Evolutionary conservation across 805 yeast genomes (phyloP).

Genomic region (Metschnikowia gelsemii): DNA sequence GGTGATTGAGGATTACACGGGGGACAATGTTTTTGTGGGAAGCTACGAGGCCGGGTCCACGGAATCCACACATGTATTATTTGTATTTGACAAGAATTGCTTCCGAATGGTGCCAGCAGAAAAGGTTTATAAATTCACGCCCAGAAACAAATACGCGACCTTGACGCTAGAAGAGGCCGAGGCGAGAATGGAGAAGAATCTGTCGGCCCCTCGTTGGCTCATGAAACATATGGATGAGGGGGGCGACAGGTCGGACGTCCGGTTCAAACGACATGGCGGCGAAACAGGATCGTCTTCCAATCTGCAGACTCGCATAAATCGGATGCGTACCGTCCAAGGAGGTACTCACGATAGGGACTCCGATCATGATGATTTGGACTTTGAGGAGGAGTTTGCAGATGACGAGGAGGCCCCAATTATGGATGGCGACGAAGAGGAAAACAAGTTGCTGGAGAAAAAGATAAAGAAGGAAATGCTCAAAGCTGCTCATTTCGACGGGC

Average conservation of each 20-base stretch:
- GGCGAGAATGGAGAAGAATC: slow-evolving; percentile 81
- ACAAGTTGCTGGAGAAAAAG: slow-evolving; percentile 80
- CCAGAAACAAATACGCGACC: slow-evolving; percentile 90
- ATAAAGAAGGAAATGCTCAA: slow-evolving; percentile 81
- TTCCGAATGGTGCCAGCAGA: slow-evolving; percentile 95
- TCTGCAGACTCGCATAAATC: slow-evolving; percentile 8
- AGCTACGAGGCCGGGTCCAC: slow-evolving; percentile 88
- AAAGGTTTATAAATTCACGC: slow-evolving; percentile 89
- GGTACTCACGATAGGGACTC: slow-evolving; percentile 56
- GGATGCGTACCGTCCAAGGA: slow-evolving; percentile 45
- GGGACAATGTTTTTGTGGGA: slow-evolving; percentile 92
- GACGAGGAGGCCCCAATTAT: slow-evolving; percentile 98
- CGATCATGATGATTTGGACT: slow-evolving; percentile 90
- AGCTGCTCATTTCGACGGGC: slow-evolving; percentile 74
- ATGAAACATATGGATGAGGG: slow-evolving; percentile 82
- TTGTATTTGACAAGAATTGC: slow-evolving; percentile 82
- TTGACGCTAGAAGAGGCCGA: slow-evolving; percentile 96
- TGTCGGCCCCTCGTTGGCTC: slow-evolving; percentile 86
- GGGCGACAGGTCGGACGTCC: slow-evolving; percentile 48
- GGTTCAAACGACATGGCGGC: slow-evolving; percentile 36
- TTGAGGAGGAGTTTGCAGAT: slow-evolving; percentile 95
- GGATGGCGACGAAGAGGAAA: slow-evolving; percentile 95
- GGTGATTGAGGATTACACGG: slow-evolving; percentile 97
- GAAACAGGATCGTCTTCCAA: slow-evolving; percentile 7
- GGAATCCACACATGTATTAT: slow-evolving; percentile 74